phyloP scores from a whole-genome alignment of 306 rosid genomes.

The Citrullus colocynthis region DNA sequence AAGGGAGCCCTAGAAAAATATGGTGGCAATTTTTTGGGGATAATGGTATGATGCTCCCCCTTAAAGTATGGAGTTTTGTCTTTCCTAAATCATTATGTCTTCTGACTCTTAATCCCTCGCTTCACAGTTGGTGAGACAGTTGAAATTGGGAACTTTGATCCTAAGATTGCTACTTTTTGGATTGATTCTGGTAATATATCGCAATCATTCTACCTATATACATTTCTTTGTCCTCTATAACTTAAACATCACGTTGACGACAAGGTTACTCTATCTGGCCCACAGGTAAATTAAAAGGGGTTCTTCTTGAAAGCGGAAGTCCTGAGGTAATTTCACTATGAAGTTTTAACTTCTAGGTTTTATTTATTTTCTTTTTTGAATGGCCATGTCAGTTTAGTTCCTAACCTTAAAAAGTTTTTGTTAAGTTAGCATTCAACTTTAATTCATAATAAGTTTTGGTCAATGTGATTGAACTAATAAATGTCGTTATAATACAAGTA shows the following conservation, averaged over 20 bases:
- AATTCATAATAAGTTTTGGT: neutral
- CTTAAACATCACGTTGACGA: conserved; percentile 9
- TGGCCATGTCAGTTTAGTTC: neutral
- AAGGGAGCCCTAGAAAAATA: conserved; percentile 78
- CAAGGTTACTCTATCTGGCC: conserved; percentile 7
- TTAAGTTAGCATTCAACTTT: neutral
- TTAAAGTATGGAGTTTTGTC: neutral
- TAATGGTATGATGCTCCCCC: conserved; percentile 35
- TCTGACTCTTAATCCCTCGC: conserved; percentile 2
- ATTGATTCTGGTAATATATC: conserved; percentile 58
- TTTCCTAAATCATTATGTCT: neutral
- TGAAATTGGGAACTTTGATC: conserved; percentile 88
- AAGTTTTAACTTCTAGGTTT: neutral
- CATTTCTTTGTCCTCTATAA: neutral
- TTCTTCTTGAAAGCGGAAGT: conserved; percentile 87
- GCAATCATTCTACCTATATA: neutral
- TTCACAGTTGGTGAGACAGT: conserved; percentile 79
- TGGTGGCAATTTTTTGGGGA: conserved; percentile 98
- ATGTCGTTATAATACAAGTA: neutral
- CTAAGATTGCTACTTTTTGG: conserved; percentile 92
- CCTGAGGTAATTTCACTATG: conserved; percentile 43
- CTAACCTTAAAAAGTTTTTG: neutral
- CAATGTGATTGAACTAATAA: neutral
- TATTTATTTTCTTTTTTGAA: neutral
- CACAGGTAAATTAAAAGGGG: conserved; percentile 83